Evolutionary conservation across 441 rosid species (phyloP).

Genomic region (Dalechampia spathulata): DNA sequence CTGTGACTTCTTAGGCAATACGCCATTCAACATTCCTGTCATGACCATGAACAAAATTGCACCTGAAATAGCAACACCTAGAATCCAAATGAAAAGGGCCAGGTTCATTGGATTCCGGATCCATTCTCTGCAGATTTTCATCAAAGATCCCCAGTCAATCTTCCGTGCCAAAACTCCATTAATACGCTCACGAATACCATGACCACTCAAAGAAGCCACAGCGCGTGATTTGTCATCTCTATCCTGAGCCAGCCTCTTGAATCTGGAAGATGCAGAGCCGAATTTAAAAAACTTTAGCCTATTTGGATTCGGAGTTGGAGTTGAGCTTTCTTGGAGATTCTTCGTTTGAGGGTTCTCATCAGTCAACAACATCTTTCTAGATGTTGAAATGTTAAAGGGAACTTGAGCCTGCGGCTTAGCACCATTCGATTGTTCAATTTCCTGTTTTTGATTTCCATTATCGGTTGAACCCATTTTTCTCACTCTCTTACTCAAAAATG

Average conservation of each 20-base stretch:
- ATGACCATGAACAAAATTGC: slow-evolving; percentile 86
- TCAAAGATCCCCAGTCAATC: slow-evolving; percentile 55
- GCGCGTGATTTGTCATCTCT: slow-evolving; percentile 61
- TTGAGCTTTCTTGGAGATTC: slow-evolving; percentile 17
- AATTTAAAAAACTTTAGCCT: slow-evolving; percentile 42
- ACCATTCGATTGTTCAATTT: slow-evolving; percentile 37
- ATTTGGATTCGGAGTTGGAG: slow-evolving; percentile 23
- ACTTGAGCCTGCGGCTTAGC: slow-evolving; percentile 17
- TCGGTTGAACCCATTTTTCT: slow-evolving; percentile 40
- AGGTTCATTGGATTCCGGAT: slow-evolving; percentile 67
- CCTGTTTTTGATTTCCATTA: slow-evolving; percentile 30
- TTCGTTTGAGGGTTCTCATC: slow-evolving; percentile 22
- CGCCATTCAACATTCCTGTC: slow-evolving; percentile 85
- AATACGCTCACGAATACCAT: slow-evolving; percentile 44
- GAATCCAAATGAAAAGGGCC: slow-evolving; percentile 71
- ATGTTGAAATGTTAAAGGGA: slow-evolving; percentile 37
- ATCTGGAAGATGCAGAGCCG: slow-evolving; percentile 64
- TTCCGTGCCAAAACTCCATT: slow-evolving; percentile 45
- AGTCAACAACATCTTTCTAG: slow-evolving; percentile 37
- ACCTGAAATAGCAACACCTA: slow-evolving; percentile 70
- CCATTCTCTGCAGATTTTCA: slow-evolving; percentile 64
- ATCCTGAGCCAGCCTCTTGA: slow-evolving; percentile 53
- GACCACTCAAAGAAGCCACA: slow-evolving; percentile 40
- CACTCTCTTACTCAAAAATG: slow-evolving; percentile 9
- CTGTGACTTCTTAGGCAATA: slow-evolving; percentile 48